Evolutionary conservation across 2,329 filamentous ascomycete genomes (phyloP).

Genomic region (Neonectria neomacrospora): DNA sequence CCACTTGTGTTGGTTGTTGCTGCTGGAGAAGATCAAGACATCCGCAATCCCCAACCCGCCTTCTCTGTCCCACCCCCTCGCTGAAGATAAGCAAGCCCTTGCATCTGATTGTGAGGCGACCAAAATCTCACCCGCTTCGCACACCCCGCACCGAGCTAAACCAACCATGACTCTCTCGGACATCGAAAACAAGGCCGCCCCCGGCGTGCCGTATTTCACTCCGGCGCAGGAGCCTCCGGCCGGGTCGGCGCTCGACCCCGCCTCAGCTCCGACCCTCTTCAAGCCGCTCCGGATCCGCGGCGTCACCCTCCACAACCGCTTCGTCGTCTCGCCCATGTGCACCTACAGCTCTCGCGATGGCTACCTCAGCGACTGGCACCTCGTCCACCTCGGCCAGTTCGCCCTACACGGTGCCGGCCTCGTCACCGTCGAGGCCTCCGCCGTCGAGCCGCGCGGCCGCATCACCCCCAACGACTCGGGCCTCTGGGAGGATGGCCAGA

Average conservation of each 20-base stretch:
- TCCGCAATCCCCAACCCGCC: neutral
- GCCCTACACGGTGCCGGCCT: slow-evolving; percentile 79
- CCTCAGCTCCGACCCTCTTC: slow-evolving; percentile 64
- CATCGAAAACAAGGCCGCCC: slow-evolving; percentile 52
- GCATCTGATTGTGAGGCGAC: neutral
- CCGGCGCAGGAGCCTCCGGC: slow-evolving; percentile 63
- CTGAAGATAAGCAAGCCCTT: neutral
- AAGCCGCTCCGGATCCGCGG: slow-evolving; percentile 65
- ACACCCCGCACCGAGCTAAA: neutral
- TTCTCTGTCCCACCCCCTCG: neutral
- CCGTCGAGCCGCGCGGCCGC: slow-evolving; percentile 78
- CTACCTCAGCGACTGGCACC: slow-evolving; percentile 82
- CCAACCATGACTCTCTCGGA: slow-evolving; percentile 35
- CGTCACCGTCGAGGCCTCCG: slow-evolving; percentile 81
- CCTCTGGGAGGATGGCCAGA: slow-evolving; percentile 87
- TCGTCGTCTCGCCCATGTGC: slow-evolving; percentile 71
- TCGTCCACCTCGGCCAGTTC: slow-evolving; percentile 84
- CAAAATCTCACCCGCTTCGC: neutral
- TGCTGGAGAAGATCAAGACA: neutral
- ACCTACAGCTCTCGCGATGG: slow-evolving; percentile 68
- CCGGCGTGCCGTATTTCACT: slow-evolving; percentile 63
- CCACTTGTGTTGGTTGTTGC: neutral
- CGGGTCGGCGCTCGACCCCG: slow-evolving; percentile 57
- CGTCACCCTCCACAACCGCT: slow-evolving; percentile 65
- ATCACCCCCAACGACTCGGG: slow-evolving; percentile 85